Percentiles rank a stretch among this genome's conserved stretches.
These are phyloP conservation scores for Trichomonascus vanleenenianus DNA, from an alignment of 805 yeast species.

Conservation along the genomic window DNA sequence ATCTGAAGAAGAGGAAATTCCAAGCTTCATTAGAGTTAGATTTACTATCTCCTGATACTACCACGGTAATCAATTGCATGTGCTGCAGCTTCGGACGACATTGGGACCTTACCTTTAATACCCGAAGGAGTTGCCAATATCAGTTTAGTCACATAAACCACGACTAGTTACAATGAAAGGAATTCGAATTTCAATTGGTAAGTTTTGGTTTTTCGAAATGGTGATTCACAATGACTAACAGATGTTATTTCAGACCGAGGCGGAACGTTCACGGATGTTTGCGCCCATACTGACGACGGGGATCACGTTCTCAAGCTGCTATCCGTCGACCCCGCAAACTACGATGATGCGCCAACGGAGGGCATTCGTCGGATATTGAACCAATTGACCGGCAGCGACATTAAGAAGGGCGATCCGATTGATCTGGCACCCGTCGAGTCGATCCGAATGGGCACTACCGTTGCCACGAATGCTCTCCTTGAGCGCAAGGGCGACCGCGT, in stretches of 20 bases:
- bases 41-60: too few relatives aligned
- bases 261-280: conserved; percentile 87
- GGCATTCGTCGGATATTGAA: conserved; percentile 79
- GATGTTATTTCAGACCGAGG: conserved; percentile 51
- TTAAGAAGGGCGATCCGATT: conserved; percentile 53
- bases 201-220: not conserved
- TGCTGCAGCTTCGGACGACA: too few relatives aligned
- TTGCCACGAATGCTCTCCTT: conserved; percentile 89
- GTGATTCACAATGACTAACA: not conserved
- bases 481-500: conserved; percentile 90
- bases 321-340: conserved; percentile 84
- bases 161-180: not conserved
- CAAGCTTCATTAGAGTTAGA: too few relatives aligned
- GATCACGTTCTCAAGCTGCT: conserved; percentile 70
- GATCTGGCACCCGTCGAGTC: conserved; percentile 48
- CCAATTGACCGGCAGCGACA: conserved; percentile 41
- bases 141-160: too few relatives aligned
- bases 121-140: too few relatives aligned
- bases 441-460: conserved; percentile 88
- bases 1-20: too few relatives aligned
- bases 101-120: too few relatives aligned
- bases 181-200: conserved; percentile 18
- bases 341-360: conserved; percentile 86
- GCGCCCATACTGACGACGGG: conserved; percentile 41
- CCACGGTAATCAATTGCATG: too few relatives aligned